phyloP scores from a whole-genome alignment of 257 asterid species.

The Forsythia viridissima region DNA sequence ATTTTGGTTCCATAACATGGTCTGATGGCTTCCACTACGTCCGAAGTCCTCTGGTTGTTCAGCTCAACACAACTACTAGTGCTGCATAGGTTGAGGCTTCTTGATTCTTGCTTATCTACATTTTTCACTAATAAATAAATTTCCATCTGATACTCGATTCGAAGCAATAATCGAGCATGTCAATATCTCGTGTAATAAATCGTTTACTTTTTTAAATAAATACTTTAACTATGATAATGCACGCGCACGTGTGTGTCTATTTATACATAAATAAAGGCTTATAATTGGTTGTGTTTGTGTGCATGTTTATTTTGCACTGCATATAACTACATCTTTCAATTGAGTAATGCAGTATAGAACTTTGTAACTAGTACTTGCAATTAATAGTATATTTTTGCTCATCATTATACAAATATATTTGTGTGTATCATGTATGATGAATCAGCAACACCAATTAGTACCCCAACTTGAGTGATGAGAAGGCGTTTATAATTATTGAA shows the following conservation, averaged over 20 bases:
- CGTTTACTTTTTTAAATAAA: no score
- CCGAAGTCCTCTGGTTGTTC: conserved; percentile 59
- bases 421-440: background rate
- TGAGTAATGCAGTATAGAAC: no score
- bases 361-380: background rate
- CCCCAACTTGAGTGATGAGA: no score
- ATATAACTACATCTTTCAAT: background rate
- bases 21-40: conserved; percentile 57
- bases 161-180: no score
- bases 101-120: background rate
- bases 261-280: background rate
- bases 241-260: no score
- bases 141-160: no score
- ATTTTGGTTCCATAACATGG: conserved; percentile 63
- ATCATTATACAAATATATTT: no score
- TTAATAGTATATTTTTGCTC: background rate
- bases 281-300: no score
- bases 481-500: no score
- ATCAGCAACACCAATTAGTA: background rate
- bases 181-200: no score
- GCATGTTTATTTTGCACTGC: background rate
- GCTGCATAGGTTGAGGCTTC: background rate
- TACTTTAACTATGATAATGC: no score
- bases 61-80: conserved; percentile 29
- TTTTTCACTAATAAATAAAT: no score